A percentile compares a stretch with the other conserved stretches of the same genome.
Conservation (phyloP, 768 basidiomycete species). For the Mycena indigotica region DNA sequence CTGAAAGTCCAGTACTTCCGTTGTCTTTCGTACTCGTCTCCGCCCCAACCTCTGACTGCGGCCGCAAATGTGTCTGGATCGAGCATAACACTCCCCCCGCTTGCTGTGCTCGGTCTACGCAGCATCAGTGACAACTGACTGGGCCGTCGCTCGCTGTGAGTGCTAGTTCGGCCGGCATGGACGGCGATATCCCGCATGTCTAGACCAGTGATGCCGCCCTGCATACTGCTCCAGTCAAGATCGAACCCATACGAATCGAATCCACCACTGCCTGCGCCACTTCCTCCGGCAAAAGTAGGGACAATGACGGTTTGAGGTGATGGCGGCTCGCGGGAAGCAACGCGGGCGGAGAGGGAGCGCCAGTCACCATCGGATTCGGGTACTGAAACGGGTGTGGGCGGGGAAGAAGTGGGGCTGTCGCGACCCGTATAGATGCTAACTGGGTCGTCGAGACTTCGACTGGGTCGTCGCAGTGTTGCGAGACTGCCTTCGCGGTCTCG, state of each 20-base stretch:
- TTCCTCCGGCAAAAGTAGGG: slow-evolving; percentile 15
- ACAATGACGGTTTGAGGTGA: background rate
- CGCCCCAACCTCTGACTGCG: slow-evolving; percentile 44
- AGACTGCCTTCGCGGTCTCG: slow-evolving; percentile 54
- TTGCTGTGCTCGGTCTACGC: slow-evolving; percentile 48
- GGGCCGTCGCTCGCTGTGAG: slow-evolving; percentile 24
- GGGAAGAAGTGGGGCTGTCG: background rate
- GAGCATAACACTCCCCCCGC: slow-evolving; percentile 36
- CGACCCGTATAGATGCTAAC: slow-evolving; percentile 23
- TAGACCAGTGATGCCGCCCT: slow-evolving; percentile 34
- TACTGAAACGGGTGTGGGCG: slow-evolving; percentile 27
- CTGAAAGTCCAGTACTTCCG: slow-evolving; percentile 61
- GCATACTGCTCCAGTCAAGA: slow-evolving; percentile 39
- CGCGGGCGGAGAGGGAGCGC: slow-evolving; percentile 51
- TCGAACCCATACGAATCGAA: slow-evolving; percentile 42
- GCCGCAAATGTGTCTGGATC: slow-evolving; percentile 46
- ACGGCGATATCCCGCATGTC: slow-evolving; percentile 31
- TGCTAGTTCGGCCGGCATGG: slow-evolving; percentile 16
- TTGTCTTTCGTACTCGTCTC: slow-evolving; percentile 45
- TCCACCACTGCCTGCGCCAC: slow-evolving; percentile 26
- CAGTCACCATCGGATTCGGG: slow-evolving; percentile 61
- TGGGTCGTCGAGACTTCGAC: slow-evolving; percentile 61
- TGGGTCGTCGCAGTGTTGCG: slow-evolving; percentile 60
- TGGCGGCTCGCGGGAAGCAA: slow-evolving; percentile 8
- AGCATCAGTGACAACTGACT: slow-evolving; percentile 26